Evolutionary conservation across 2,329 filamentous ascomycete genomes (phyloP).

Genomic region (Aspergillus sergii): DNA sequence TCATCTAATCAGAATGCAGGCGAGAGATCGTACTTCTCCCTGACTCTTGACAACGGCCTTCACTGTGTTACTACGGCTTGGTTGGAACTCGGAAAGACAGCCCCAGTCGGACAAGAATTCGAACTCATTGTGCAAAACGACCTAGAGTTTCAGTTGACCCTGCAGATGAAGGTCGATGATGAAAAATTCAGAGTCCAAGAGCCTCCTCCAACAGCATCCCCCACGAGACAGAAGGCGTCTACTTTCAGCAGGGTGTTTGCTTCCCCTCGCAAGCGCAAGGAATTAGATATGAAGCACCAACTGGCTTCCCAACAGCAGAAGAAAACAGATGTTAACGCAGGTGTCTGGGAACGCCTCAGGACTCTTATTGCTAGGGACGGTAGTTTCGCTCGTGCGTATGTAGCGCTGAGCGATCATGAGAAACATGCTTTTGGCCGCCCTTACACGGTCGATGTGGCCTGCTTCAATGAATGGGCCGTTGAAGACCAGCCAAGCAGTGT

Average conservation of each 20-base stretch:
- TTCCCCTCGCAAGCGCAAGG: slow-evolving; percentile 95
- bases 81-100: slow-evolving; percentile 87
- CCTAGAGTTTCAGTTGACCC: slow-evolving; percentile 95
- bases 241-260: slow-evolving; percentile 91
- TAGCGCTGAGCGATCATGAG: slow-evolving; percentile 93
- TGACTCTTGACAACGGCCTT: slow-evolving; percentile 96
- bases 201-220: slow-evolving; percentile 48
- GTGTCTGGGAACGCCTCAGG: slow-evolving; percentile 79
- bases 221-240: slow-evolving; percentile 76
- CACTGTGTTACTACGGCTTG: slow-evolving; percentile 97
- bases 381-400: slow-evolving; percentile 90
- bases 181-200: slow-evolving; percentile 61
- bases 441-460: slow-evolving; percentile 83
- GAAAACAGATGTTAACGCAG: slow-evolving; percentile 58
- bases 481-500: slow-evolving; percentile 85
- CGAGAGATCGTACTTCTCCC: slow-evolving; percentile 89
- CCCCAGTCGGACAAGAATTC: slow-evolving; percentile 96
- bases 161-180: slow-evolving; percentile 92
- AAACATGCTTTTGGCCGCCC: slow-evolving; percentile 83
- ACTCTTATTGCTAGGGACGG: slow-evolving; percentile 87
- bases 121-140: slow-evolving; percentile 96
- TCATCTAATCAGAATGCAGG: slow-evolving; percentile 53
- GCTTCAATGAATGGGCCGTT: slow-evolving; percentile 98
- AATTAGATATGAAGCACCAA: slow-evolving; percentile 80
- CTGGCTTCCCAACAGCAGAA: slow-evolving; percentile 81